Evolutionary conservation across 75 land plant species (phyloP).

Genomic region (Isoetes taiwanensis): DNA sequence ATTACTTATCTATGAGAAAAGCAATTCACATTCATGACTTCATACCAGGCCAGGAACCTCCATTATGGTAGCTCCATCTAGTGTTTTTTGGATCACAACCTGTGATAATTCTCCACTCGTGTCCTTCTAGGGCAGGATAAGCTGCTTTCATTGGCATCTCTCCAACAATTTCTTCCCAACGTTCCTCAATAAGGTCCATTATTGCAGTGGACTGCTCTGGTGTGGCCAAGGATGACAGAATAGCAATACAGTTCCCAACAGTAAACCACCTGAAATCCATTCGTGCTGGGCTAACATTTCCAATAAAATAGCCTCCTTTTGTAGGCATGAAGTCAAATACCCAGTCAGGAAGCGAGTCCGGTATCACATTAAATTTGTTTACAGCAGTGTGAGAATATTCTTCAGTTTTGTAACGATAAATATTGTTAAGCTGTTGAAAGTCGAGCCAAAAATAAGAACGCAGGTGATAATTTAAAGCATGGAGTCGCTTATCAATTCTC

Average conservation of each 20-base stretch:
- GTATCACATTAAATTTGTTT: conserved; percentile 60
- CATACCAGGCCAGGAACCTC: conserved; percentile 61
- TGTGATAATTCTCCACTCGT: conserved; percentile 51
- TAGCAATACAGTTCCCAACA: conserved; percentile 65
- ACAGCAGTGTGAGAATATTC: conserved; percentile 67
- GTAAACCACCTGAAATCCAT: conserved; percentile 83
- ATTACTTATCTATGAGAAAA: not conserved
- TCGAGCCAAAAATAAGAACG: conserved; percentile 75
- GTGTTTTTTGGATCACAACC: conserved; percentile 61
- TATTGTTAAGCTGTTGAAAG: conserved; percentile 49
- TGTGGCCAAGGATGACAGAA: conserved; percentile 56
- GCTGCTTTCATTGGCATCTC: conserved; percentile 53
- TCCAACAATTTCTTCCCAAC: conserved; percentile 48
- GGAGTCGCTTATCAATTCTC: conserved; percentile 39
- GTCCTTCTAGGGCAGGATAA: conserved; percentile 51
- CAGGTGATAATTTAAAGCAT: conserved; percentile 54
- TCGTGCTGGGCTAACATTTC: conserved; percentile 73
- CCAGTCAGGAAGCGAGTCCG: conserved; percentile 73
- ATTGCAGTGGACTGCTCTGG: conserved; percentile 41
- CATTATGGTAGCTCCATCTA: conserved; percentile 64
- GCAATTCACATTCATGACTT: not conserved
- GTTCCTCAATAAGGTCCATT: conserved; percentile 52
- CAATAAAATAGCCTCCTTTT: conserved; percentile 67
- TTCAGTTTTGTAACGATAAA: conserved; percentile 52
- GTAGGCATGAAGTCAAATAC: conserved; percentile 67